A percentile compares a stretch with the other conserved stretches of the same genome.
Evolutionary conservation across 805 yeast species (phyloP).

Genomic region (Kodamaea hsintzibuensis): DNA sequence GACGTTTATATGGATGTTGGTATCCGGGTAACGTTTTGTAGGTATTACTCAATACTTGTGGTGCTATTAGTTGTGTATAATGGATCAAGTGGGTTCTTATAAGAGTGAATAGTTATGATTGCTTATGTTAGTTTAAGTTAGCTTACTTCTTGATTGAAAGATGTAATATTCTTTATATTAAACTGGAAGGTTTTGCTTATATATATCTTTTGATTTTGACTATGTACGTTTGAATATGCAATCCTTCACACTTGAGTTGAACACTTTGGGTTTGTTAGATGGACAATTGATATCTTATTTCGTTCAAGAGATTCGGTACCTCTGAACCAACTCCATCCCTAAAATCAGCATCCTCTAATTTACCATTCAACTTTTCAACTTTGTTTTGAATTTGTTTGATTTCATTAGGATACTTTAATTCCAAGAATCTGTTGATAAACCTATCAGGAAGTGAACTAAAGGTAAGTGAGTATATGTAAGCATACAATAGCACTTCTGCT

Average conservation of each 20-base stretch:
- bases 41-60: too few species aligned
- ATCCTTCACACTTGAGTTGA: too few species aligned
- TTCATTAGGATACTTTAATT: constrained; percentile 31
- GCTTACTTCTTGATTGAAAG: too few species aligned
- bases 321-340: constrained; percentile 29
- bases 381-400: constrained; percentile 13
- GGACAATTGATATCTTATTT: constrained; percentile 20
- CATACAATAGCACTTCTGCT: constrained; percentile 40
- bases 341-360: constrained; percentile 13
- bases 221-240: neutral
- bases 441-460: constrained; percentile 39
- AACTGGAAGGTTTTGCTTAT: too few species aligned
- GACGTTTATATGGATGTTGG: neutral
- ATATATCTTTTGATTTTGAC: neutral
- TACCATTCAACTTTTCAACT: constrained; percentile 13
- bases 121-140: too few species aligned
- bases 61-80: too few species aligned
- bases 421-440: constrained; percentile 38
- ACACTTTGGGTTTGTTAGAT: neutral
- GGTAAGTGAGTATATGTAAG: constrained; percentile 37
- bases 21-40: constrained; percentile 12
- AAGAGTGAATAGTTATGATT: too few species aligned
- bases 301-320: constrained; percentile 38
- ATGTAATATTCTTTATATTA: too few species aligned
- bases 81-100: too few species aligned